phyloP scores from a whole-genome alignment of 768 basidiomycete genomes.

The Lepiota venenata region DNA sequence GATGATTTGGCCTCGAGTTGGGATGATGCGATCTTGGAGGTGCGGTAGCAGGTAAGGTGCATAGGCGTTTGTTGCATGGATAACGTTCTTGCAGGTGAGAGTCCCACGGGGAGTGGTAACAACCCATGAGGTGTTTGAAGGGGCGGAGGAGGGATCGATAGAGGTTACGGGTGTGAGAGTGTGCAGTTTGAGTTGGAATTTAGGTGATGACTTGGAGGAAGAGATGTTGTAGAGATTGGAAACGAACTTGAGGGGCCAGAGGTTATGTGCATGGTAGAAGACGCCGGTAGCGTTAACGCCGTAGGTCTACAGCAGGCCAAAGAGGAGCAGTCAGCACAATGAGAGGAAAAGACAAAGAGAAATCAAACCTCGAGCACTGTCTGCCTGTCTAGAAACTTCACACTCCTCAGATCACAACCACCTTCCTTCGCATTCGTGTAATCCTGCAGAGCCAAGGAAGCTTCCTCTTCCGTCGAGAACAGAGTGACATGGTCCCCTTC shows the following conservation, averaged over 20 bases:
- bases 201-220: conserved; percentile 13
- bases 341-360: neutral
- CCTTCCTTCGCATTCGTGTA: conserved; percentile 43
- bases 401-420: conserved; percentile 22
- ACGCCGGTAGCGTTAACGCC: conserved; percentile 52
- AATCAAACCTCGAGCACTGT: conserved; percentile 44
- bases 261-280: conserved; percentile 52
- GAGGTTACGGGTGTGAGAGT: conserved; percentile 70
- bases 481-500: conserved; percentile 50
- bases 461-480: conserved; percentile 45
- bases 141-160: conserved; percentile 23
- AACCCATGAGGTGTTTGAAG: neutral
- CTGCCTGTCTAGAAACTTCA: conserved; percentile 44
- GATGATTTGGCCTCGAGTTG: conserved; percentile 68
- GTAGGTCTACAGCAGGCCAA: conserved; percentile 28
- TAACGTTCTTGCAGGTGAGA: conserved; percentile 56
- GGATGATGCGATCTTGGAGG: conserved; percentile 46
- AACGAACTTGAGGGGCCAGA: conserved; percentile 84
- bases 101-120: conserved; percentile 60
- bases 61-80: conserved; percentile 90
- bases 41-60: conserved; percentile 69
- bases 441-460: conserved; percentile 35
- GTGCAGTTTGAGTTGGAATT: conserved; percentile 52
- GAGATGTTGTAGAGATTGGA: conserved; percentile 46
- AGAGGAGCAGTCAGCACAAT: neutral